A percentile compares a stretch with the other conserved stretches of the same genome.
phyloP scores from a whole-genome alignment of 495 filamentous ascomycete genomes.

The Neurospora tetrasperma region DNA sequence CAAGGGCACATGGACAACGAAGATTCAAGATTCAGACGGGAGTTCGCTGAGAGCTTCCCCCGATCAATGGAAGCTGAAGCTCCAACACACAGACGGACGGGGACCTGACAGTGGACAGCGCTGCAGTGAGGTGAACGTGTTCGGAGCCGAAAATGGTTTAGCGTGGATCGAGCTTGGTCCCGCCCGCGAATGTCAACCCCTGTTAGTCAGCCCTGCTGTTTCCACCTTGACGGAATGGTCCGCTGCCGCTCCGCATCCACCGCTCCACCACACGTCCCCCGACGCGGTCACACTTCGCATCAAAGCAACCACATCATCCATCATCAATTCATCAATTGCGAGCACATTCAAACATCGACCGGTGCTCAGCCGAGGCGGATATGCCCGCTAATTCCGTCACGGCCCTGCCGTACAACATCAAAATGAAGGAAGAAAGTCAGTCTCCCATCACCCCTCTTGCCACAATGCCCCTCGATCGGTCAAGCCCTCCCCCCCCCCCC shows the following conservation, averaged over 20 bases:
- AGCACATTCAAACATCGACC: not conserved
- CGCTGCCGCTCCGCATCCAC: not conserved
- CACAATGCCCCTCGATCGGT: not conserved
- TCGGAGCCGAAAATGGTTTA: slow-evolving; percentile 16
- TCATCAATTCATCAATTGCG: not conserved
- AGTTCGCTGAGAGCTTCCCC: not conserved
- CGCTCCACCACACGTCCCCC: slow-evolving; percentile 1
- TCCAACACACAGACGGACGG: not conserved
- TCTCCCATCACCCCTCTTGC: not conserved
- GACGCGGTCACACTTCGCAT: not conserved
- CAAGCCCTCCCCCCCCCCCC: not conserved
- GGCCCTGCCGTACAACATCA: slow-evolving; percentile 10
- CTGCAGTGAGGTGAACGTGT: slow-evolving; percentile 9
- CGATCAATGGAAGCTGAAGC: not conserved
- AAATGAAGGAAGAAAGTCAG: slow-evolving; percentile 42
- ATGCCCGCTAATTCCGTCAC: slow-evolving; percentile 5
- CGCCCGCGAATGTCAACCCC: not conserved
- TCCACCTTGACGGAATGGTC: slow-evolving; percentile 14
- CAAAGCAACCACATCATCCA: not conserved
- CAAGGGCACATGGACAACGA: not conserved
- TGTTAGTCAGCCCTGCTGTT: slow-evolving; percentile 2
- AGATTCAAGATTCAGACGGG: not conserved
- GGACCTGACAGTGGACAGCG: not conserved
- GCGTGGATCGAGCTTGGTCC: not conserved
- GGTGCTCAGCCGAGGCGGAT: not conserved